Percentiles rank a stretch among this genome's conserved stretches.
Conservation (phyloP, 2,329 filamentous ascomycete genomes). For the Didymella arachidicola region DNA sequence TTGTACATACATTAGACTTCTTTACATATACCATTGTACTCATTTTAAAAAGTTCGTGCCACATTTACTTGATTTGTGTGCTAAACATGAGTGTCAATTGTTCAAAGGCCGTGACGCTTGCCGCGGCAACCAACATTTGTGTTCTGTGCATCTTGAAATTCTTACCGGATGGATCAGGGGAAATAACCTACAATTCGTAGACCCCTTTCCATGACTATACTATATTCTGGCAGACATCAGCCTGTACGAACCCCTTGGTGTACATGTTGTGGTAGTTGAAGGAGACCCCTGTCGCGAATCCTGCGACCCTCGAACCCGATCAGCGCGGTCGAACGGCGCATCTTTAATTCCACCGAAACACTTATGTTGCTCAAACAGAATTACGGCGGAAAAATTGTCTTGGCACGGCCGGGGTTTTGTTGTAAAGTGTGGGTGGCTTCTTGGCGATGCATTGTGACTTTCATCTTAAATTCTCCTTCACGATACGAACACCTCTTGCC, state of each 20-base stretch:
- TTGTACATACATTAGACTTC: slow-evolving; percentile 19
- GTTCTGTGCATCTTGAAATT: no score
- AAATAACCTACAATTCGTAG: neutral
- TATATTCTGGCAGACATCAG: neutral
- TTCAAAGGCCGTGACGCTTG: neutral
- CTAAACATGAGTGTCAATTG: no score
- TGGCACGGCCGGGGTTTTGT: neutral
- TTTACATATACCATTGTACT: slow-evolving; percentile 10
- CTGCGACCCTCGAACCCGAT: slow-evolving; percentile 1
- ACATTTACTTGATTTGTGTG: no score
- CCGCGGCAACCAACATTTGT: no score
- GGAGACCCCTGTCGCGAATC: slow-evolving; percentile 10
- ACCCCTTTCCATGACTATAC: neutral
- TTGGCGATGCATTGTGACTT: neutral
- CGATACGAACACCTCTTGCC: neutral
- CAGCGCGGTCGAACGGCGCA: neutral
- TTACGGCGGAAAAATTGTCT: neutral
- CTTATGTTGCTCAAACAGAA: neutral
- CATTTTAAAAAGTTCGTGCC: neutral
- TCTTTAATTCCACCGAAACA: neutral
- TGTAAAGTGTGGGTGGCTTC: neutral
- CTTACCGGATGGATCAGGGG: no score
- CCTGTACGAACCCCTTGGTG: slow-evolving; percentile 1
- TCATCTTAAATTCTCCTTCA: neutral
- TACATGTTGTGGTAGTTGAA: neutral